Evolutionary conservation across 1,284 basidiomycete genomes (phyloP), one percentile per base, ranked within the genome.

Genomic region (Phylloporus sp.): DNA sequence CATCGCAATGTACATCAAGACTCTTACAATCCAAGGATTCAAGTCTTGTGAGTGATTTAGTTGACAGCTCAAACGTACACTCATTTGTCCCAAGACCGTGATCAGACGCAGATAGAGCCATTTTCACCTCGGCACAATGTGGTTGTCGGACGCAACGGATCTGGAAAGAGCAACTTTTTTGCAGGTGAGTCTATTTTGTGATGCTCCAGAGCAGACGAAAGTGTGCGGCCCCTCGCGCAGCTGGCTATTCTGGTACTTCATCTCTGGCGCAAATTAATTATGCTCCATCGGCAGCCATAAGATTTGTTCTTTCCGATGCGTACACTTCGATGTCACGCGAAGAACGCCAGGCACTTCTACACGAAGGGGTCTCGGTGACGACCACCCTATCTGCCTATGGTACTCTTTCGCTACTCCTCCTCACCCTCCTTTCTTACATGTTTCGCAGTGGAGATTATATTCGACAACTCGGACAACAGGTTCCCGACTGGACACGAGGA

Each of bases 151-250:
- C 85, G 97, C 57, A 98, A 98, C 86, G 97, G 96, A 15, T 95
- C 94, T 25, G 96, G 96, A 65, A 98, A 98, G 85, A 96, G 94
- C 75, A 98, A 98, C 80, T 98, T 98, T 85, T 98, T 98, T 80
- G 91, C 94, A 52, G 94, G 94, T 93, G 6, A 57, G 74, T 66
- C 29, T 29, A 19, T 60, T 62, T 20, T n/a, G 19, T 56, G 27
- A 25, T 14, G 23, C 32, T 35, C 32, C 4, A 52, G 20, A 41
- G 15, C 41, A 17, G 41, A 41, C 41, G 17, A 41, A n/a, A 23
- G n/a, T 52, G 15, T 7, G n/a, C 15, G 52, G 52, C 52, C 27
- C 52, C 52, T 53, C 27, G 52, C 52, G 2, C 8, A 15, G 14
- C 43, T 23, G 20, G 19, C 49, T 29, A 11, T 23, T 47, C 8